A percentile compares a stretch with the other conserved stretches of the same genome.
These are phyloP conservation scores for Jacaranda copaia DNA, from an alignment of 257 asterid species.

Conservation along the genomic window DNA sequence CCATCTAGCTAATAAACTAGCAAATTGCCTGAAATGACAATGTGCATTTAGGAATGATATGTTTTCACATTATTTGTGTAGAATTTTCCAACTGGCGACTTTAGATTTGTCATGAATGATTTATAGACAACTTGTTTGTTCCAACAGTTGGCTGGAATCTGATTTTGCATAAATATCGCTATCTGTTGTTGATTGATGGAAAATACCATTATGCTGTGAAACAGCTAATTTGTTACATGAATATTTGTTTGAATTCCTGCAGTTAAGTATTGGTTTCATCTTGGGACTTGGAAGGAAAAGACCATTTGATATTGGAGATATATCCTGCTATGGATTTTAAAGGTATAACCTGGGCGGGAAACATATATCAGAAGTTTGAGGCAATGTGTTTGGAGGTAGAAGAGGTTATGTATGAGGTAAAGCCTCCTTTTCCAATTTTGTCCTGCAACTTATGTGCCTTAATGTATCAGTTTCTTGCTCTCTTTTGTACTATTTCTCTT, in stretches of 20 bases:
- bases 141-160: too few species aligned
- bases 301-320: conserved; percentile 17
- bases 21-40: conserved; percentile 6
- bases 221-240: neutral
- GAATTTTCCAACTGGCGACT: too few species aligned
- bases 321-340: conserved; percentile 64
- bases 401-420: conserved; percentile 81
- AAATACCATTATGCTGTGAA: neutral
- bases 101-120: neutral
- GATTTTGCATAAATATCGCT: neutral
- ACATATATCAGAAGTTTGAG: conserved; percentile 72
- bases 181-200: neutral
- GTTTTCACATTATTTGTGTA: conserved; percentile 4
- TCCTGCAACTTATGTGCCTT: neutral
- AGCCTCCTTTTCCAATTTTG: conserved; percentile 6
- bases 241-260: conserved; percentile 31
- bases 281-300: conserved; percentile 17
- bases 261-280: conserved; percentile 28
- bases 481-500: neutral
- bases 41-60: neutral
- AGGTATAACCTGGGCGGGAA: conserved; percentile 83
- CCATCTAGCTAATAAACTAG: neutral
- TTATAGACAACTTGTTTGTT: too few species aligned
- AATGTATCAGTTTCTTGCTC: neutral
- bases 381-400: conserved; percentile 86